Evolutionary conservation across 768 basidiomycete species (phyloP), one percentile per base, ranked within the genome.

Genomic region (Xerocomellus intermedius): DNA sequence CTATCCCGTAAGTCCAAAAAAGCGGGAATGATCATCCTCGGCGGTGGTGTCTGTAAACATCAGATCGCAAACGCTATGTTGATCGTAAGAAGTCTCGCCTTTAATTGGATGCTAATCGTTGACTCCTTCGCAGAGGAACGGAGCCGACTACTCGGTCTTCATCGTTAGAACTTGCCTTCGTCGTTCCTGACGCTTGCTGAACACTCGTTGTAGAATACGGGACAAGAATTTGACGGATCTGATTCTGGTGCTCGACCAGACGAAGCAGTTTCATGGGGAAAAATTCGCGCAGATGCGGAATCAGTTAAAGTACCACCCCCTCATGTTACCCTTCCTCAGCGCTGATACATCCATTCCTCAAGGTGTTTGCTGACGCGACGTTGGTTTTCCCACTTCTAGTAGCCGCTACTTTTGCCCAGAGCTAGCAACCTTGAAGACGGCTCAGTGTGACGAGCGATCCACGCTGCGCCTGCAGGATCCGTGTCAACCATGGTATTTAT

Each of bases 21-120:
- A 74, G 97, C 97, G 19, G 97, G 97, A 2, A 98, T 98, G 95
- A 93, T 99, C 62, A 85, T 99, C 50, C 83, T 98, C 13, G 97
- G 97, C 8, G 97, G 97, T 3, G 97, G 97, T 1, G 94, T 99
- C 10, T 98, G 95, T 77, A 99, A 99, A 70, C 97, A 99, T 69
- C 97, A 99, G 68, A 97, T 99, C 53, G 96, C 96, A n/a, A 99
- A 99, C 67, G 94, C 96, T 2, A 98, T 99, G 97, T 77, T 99
- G 22, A 97, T 99, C 67, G 96, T 98, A 72, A 73, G 82, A 37
- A 22, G 61, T 22, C 12, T 42, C 42, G 9, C 8, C 56, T 52
- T 19, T 50, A 13, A 42, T 42, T 38, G 45, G 16, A 51, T 48
- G 37, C 17, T 26, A 16, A 32, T 38, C 52, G 28, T 50, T 56